Conservation (phyloP, 2,329 filamentous ascomycete species). For the Ceratocystis cubensis region DNA sequence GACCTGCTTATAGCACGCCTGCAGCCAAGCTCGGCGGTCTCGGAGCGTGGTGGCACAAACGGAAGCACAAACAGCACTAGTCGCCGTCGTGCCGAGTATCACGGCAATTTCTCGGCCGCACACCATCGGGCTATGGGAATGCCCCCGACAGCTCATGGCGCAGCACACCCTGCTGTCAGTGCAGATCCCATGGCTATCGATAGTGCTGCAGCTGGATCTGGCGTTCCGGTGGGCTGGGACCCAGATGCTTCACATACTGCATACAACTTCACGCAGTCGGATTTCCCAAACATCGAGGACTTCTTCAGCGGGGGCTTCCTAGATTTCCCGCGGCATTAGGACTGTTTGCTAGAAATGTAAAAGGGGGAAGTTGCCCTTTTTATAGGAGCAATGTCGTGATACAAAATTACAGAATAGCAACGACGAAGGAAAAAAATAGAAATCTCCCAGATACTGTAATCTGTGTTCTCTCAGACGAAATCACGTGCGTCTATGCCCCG, state of each 20-base stretch:
- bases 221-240: constrained; percentile 3
- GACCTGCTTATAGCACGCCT: constrained; percentile 20
- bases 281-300: constrained; percentile 21
- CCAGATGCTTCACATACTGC: constrained; percentile 4
- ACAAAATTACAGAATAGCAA: not conserved
- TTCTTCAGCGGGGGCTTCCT: constrained; percentile 21
- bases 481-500: not conserved
- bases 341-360: not conserved
- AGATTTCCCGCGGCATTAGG: constrained; percentile 16
- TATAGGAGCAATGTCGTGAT: not conserved
- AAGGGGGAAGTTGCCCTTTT: not conserved
- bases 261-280: constrained; percentile 1
- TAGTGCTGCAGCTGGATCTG: not conserved
- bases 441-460: not conserved
- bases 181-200: constrained; percentile 18
- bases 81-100: constrained; percentile 10
- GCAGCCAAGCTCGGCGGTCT: constrained; percentile 2
- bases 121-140: constrained; percentile 11
- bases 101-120: constrained; percentile 11
- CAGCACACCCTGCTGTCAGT: not conserved
- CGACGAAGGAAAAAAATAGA: not conserved
- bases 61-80: not conserved
- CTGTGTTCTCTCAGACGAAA: not conserved
- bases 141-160: not conserved
- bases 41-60: not conserved